Percentiles rank a stretch among this genome's conserved stretches.
Evolutionary conservation across 2,329 filamentous ascomycete species (phyloP).

Genomic region (Microascus cirrosus): DNA sequence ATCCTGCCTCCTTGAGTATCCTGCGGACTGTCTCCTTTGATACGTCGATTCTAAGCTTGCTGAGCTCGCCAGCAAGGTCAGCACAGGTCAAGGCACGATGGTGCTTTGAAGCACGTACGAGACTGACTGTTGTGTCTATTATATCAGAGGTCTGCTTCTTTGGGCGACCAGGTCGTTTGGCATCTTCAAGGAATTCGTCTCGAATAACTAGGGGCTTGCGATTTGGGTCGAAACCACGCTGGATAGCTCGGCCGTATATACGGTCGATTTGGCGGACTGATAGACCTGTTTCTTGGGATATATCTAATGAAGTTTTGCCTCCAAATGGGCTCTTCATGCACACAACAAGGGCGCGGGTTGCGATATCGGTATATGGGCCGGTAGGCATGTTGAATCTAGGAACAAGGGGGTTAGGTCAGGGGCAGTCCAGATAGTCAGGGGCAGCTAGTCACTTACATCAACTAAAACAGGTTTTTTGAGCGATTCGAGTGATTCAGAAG

Average conservation of each 20-base stretch:
- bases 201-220: background rate
- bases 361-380: background rate
- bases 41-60: background rate
- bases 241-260: background rate
- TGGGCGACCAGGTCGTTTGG: background rate
- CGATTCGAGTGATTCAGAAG: too few relatives aligned
- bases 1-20: slow-evolving; percentile 2
- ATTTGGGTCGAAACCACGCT: slow-evolving; percentile 5
- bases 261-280: background rate
- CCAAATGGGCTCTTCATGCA: background rate
- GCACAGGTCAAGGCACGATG: slow-evolving; percentile 3
- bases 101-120: slow-evolving; percentile 4
- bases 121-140: background rate
- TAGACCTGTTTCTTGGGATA: background rate
- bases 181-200: slow-evolving; percentile 4
- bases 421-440: too few relatives aligned
- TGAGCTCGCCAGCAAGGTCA: slow-evolving; percentile 8
- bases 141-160: background rate
- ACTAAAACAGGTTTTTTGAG: too few relatives aligned
- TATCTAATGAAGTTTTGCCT: background rate
- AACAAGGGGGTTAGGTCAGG: too few relatives aligned
- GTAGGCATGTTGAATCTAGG: too few relatives aligned
- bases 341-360: background rate
- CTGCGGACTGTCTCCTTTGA: slow-evolving; percentile 4
- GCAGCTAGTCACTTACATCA: too few relatives aligned